Base-by-base conservation (phyloP, 1,284 basidiomycete species). In the Polyporus tsugae region DNA sequence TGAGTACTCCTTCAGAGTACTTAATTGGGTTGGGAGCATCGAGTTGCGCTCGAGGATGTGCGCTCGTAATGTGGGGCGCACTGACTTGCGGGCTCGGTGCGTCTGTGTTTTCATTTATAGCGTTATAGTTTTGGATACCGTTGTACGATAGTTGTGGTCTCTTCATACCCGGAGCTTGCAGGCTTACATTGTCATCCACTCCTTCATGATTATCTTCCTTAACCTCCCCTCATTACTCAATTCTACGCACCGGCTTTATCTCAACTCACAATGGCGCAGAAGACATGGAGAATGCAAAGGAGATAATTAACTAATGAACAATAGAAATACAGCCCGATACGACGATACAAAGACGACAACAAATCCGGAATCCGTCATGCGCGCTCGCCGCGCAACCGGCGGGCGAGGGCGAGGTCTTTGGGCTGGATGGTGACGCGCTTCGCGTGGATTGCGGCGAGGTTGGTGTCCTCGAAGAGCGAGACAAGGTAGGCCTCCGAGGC, bases 401-500 rank as follows among this genome's bases (percentile, higher is more conserved):
- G 72, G 63, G 74, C 76, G 59, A 77, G 66, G 19, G 75, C 88
- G 74, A 93, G 86, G 80, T 93, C 91, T 83, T 92, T 91, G 60
- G 90, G 90, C 80, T 92, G 91, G 78, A 89, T 88, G n/a, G 87
- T 89, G 44, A 90, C 87, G 77, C 87, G 89, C 85, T 92, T 92
- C 35, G 90, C 90, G 79, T 92, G 91, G 78, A 92, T 91, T 62
- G 90, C 91, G 63, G 88, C 88, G 74, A 92, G 83, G 79, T 92
- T 91, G 76, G 89, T 88, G 71, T 89, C 88, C 71, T 90, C 87
- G 75, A 94, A 94, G 74, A 95, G 83, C 35, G 90, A 92, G 77
- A 95, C 92, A 73, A 93, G 90, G 84, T 94, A 94, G 2, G 86
- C 85, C 82, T 94, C 92, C 41, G 89, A 86, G 1, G 93, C 91